These are phyloP conservation scores for Thelonectria discophora DNA, from an alignment of 2,329 filamentous ascomycete species.

Conservation along the genomic window DNA sequence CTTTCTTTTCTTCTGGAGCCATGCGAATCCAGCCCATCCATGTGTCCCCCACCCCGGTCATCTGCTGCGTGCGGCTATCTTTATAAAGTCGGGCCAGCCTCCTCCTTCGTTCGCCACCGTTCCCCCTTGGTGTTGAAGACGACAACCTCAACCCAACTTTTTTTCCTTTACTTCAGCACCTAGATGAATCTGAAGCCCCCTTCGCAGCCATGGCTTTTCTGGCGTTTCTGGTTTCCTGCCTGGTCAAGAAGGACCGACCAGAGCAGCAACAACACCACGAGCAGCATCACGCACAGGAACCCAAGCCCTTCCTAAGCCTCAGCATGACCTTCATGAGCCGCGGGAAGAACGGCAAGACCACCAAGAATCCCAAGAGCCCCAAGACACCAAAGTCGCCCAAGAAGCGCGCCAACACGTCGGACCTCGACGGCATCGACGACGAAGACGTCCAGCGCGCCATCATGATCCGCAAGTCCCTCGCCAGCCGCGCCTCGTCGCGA, in stretches of 20 bases:
- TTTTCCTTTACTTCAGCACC: not conserved
- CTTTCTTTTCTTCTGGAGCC: constrained; percentile 21
- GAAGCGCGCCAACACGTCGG: constrained; percentile 11
- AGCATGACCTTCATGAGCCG: constrained; percentile 31
- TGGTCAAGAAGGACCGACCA: constrained; percentile 30
- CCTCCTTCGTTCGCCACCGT: constrained; percentile 1
- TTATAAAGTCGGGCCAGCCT: constrained; percentile 5
- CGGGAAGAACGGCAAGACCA: constrained; percentile 25
- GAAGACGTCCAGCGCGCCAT: constrained; percentile 50
- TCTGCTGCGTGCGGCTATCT: constrained; percentile 3
- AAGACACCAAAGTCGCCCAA: too few species aligned
- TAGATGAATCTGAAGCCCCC: constrained; percentile 13
- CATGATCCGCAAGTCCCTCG: constrained; percentile 57
- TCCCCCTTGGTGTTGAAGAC: not conserved
- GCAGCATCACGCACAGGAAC: constrained; percentile 20
- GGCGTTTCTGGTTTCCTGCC: constrained; percentile 36
- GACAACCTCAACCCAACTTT: too few species aligned
- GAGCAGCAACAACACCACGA: constrained; percentile 16
- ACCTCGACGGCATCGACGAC: constrained; percentile 34
- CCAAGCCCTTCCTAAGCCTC: constrained; percentile 17
- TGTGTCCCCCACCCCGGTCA: constrained; percentile 17
- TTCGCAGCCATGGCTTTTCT: constrained; percentile 33
- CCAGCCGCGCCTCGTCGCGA: constrained; percentile 42
- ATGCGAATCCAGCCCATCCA: constrained; percentile 15
- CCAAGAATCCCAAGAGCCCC: constrained; percentile 6